These are phyloP conservation scores for Parmelia sp. DNA, from an alignment of 495 filamentous ascomycete genomes.

Conservation along the genomic window DNA sequence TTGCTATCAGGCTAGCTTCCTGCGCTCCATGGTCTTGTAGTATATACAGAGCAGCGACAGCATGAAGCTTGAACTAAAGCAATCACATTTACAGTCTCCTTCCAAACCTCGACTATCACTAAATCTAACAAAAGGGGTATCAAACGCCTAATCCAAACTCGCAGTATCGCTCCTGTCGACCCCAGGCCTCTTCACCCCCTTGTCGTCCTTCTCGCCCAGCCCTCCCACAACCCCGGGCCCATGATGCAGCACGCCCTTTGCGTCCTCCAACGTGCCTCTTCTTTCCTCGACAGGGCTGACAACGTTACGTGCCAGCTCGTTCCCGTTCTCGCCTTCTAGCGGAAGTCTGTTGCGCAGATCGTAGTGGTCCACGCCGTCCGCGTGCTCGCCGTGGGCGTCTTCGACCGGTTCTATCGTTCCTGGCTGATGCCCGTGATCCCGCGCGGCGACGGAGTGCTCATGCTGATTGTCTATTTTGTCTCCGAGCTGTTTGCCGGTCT, in stretches of 20 bases:
- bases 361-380: neutral
- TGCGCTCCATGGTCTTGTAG: neutral
- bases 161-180: constrained; percentile 7
- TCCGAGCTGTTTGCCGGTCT: constrained; percentile 13
- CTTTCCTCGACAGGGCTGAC: constrained; percentile 3
- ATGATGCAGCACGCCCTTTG: constrained; percentile 20
- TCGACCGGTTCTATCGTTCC: neutral
- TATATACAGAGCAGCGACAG: neutral
- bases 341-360: neutral
- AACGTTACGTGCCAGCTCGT: neutral
- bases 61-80: neutral
- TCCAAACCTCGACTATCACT: neutral
- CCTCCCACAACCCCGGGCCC: neutral
- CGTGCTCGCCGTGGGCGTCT: neutral
- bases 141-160: neutral
- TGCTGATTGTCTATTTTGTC: neutral
- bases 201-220: neutral
- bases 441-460: neutral
- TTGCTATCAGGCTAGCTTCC: neutral
- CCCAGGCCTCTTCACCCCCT: neutral
- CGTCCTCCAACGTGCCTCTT: constrained; percentile 15
- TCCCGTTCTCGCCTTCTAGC: neutral
- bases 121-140: neutral
- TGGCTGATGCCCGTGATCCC: neutral
- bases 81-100: neutral